Evolutionary conservation across 306 rosid genomes (phyloP).

Genomic region (Luffa aegyptiaca): DNA sequence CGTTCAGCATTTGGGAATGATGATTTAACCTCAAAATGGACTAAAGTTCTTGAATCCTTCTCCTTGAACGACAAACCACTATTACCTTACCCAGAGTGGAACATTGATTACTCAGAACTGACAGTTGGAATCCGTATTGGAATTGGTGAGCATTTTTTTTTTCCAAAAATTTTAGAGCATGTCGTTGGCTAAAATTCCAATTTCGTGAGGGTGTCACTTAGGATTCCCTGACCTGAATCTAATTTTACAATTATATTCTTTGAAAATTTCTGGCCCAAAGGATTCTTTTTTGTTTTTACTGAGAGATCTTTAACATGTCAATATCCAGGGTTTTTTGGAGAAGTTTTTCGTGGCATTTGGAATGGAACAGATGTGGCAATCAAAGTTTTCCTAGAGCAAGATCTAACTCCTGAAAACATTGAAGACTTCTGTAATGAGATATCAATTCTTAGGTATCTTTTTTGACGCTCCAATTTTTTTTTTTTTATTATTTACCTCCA

Average conservation of each 20-base stretch:
- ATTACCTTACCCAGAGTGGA: slow-evolving; percentile 83
- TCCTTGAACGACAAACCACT: slow-evolving; percentile 63
- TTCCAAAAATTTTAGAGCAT: neutral
- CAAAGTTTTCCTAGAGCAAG: slow-evolving; percentile 95
- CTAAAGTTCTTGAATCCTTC: slow-evolving; percentile 68
- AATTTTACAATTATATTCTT: neutral
- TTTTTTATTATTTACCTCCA: neutral
- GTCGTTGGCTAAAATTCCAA: neutral
- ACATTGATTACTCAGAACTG: slow-evolving; percentile 81
- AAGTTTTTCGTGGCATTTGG: slow-evolving; percentile 94
- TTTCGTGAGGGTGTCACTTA: neutral
- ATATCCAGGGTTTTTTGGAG: slow-evolving; percentile 86
- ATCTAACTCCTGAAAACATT: slow-evolving; percentile 89
- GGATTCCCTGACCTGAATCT: neutral
- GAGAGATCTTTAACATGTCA: slow-evolving; percentile 3
- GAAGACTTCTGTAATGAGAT: slow-evolving; percentile 98
- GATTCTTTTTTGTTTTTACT: neutral
- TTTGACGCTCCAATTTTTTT: neutral
- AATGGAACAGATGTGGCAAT: slow-evolving; percentile 97
- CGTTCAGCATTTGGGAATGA: slow-evolving; percentile 40
- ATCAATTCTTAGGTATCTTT: slow-evolving; percentile 74
- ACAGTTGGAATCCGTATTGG: slow-evolving; percentile 96
- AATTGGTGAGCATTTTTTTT: slow-evolving; percentile 49
- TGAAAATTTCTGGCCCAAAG: neutral
- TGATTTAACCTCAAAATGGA: slow-evolving; percentile 72